These are phyloP conservation scores for Diaporthe aspalathi DNA, from an alignment of 2,329 filamentous ascomycete species.

Conservation along the genomic window DNA sequence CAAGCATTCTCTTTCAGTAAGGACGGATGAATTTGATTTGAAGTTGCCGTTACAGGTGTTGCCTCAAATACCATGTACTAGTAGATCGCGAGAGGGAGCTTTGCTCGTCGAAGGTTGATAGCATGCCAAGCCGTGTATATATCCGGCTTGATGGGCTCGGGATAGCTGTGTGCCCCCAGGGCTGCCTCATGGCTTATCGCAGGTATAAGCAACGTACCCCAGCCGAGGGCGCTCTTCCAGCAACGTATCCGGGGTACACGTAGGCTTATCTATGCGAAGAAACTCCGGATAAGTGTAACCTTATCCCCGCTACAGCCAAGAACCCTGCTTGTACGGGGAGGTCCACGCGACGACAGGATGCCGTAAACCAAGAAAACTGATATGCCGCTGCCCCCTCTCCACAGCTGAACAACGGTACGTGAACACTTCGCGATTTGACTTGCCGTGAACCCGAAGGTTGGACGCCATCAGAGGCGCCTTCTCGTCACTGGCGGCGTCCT, in stretches of 20 bases:
- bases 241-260: not conserved
- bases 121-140: accelerated
- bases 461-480: not conserved
- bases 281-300: not conserved
- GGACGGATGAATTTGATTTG: not conserved
- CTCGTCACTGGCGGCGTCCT: not conserved
- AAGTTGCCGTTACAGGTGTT: not conserved
- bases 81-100: too few species aligned
- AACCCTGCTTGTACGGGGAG: not conserved
- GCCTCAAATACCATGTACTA: too few species aligned
- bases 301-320: conserved; percentile 18
- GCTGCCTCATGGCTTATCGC: not conserved
- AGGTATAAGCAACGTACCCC: not conserved
- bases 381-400: not conserved
- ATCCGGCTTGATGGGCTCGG: too few species aligned
- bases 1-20: not conserved
- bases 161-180: not conserved
- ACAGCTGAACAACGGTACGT: not conserved
- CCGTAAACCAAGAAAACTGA: not conserved
- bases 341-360: conserved; percentile 2
- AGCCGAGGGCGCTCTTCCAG: not conserved
- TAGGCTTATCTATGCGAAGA: not conserved
- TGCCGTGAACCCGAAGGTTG: not conserved
- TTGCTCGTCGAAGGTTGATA: too few species aligned
- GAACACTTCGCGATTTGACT: not conserved